phyloP scores from a whole-genome alignment of 208 protist species.

The Crithidia expoeki region DNA sequence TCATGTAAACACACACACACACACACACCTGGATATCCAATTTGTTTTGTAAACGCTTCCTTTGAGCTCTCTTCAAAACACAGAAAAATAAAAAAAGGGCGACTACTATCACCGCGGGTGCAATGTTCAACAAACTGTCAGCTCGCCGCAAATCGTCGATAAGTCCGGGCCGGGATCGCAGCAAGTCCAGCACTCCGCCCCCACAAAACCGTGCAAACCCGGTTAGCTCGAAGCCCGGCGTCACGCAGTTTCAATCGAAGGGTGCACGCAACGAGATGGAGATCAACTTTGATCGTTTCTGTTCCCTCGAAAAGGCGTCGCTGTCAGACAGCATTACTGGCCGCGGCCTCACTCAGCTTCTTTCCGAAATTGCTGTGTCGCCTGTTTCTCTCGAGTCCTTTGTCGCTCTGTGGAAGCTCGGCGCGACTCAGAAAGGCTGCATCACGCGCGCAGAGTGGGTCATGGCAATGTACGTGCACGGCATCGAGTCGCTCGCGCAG shows the following conservation, averaged over 20 bases:
- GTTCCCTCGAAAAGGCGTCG: slow-evolving; percentile 44
- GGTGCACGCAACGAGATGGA: slow-evolving; percentile 64
- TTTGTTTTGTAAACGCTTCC: too few relatives aligned
- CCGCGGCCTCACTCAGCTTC: slow-evolving; percentile 66
- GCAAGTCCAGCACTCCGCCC: neutral
- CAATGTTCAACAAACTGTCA: neutral
- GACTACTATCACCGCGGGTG: neutral
- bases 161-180: slow-evolving; percentile 13
- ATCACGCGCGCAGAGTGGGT: slow-evolving; percentile 79
- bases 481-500: slow-evolving; percentile 52
- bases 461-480: slow-evolving; percentile 57
- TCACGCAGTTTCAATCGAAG: slow-evolving; percentile 20
- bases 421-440: slow-evolving; percentile 47
- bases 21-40: too few relatives aligned
- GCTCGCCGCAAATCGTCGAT: slow-evolving; percentile 1
- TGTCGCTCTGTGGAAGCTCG: slow-evolving; percentile 80
- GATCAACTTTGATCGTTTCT: slow-evolving; percentile 55
- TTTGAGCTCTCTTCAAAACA: neutral
- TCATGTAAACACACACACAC: neutral
- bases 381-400: slow-evolving; percentile 60
- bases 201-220: neutral
- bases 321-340: slow-evolving; percentile 49
- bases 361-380: slow-evolving; percentile 51
- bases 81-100: neutral
- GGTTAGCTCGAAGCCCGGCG: neutral